These are phyloP conservation scores for Auricularia heimuer DNA, from an alignment of 768 basidiomycete genomes.

Conservation along the genomic window DNA sequence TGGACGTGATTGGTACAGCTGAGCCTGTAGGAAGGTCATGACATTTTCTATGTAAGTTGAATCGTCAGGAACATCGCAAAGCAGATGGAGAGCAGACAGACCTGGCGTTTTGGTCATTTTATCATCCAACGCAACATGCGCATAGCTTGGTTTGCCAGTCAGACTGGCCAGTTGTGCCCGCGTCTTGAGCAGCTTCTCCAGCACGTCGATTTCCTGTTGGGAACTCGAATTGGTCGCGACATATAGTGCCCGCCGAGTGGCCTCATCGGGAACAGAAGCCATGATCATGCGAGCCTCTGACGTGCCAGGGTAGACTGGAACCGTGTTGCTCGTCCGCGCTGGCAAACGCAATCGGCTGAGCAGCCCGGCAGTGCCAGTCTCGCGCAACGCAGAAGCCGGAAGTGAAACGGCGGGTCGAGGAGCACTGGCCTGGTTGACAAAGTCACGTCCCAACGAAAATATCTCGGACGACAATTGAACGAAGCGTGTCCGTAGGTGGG, in stretches of 20 bases:
- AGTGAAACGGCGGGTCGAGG: constrained; percentile 60
- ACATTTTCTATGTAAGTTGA: constrained; percentile 57
- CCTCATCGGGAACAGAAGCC: constrained; percentile 77
- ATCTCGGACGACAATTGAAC: constrained; percentile 87
- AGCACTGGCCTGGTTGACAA: constrained; percentile 57
- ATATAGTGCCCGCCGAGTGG: constrained; percentile 72
- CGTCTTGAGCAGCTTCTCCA: constrained; percentile 67
- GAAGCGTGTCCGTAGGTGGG: constrained; percentile 65
- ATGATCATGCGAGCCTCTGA: constrained; percentile 91
- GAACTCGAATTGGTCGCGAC: constrained; percentile 73
- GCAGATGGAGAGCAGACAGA: constrained; percentile 22
- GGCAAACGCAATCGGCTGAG: constrained; percentile 16
- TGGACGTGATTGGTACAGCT: constrained; percentile 71
- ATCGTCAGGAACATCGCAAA: not conserved
- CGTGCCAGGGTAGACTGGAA: constrained; percentile 76
- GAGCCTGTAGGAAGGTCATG: constrained; percentile 68
- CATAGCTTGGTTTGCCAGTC: constrained; percentile 80
- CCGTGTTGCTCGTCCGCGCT: constrained; percentile 11
- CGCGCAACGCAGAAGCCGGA: constrained; percentile 56
- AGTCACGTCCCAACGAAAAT: constrained; percentile 75
- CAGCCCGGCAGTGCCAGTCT: constrained; percentile 18
- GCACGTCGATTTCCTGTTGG: constrained; percentile 57
- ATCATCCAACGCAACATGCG: constrained; percentile 76
- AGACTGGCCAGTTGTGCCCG: constrained; percentile 76
- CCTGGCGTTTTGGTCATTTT: constrained; percentile 97